A percentile compares a stretch with the other conserved stretches of the same genome.
Evolutionary conservation across 169 alveolate species (phyloP).

Genomic region (Eimeria nieschulzi): DNA sequence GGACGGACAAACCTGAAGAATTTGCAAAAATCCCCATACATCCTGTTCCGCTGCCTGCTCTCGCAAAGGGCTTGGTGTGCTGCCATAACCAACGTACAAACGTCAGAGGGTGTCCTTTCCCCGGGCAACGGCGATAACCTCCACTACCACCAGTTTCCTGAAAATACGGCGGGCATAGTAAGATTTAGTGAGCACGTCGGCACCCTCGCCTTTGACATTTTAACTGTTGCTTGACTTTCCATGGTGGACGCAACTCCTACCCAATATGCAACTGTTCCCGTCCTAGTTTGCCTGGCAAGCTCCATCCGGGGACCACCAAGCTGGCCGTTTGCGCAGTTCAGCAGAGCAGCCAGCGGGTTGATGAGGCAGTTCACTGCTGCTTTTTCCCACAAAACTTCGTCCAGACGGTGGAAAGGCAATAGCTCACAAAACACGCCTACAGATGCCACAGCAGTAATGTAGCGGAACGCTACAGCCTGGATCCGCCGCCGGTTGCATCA

Average conservation of each 20-base stretch:
- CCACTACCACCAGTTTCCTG: slow-evolving; percentile 70
- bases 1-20: slow-evolving; percentile 41
- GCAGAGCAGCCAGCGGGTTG: slow-evolving; percentile 72
- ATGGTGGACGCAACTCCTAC: too few species aligned
- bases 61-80: too few species aligned
- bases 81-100: slow-evolving; percentile 65
- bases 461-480: too few species aligned
- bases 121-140: slow-evolving; percentile 74
- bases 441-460: not conserved
- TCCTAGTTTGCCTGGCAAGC: slow-evolving; percentile 18
- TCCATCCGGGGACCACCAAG: slow-evolving; percentile 64
- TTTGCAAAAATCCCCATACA: not conserved
- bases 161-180: not conserved
- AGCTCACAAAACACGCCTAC: slow-evolving; percentile 50
- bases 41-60: too few species aligned
- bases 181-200: too few species aligned
- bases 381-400: slow-evolving; percentile 69
- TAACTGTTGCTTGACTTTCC: too few species aligned
- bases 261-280: not conserved
- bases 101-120: slow-evolving; percentile 71
- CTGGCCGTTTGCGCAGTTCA: slow-evolving; percentile 70
- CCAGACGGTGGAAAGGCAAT: slow-evolving; percentile 36
- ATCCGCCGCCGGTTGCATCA: too few species aligned
- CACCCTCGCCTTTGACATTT: too few species aligned
- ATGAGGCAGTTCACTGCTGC: slow-evolving; percentile 69